These are phyloP conservation scores for Solanum appendiculatum DNA, from an alignment of 257 asterid genomes.

Conservation along the genomic window DNA sequence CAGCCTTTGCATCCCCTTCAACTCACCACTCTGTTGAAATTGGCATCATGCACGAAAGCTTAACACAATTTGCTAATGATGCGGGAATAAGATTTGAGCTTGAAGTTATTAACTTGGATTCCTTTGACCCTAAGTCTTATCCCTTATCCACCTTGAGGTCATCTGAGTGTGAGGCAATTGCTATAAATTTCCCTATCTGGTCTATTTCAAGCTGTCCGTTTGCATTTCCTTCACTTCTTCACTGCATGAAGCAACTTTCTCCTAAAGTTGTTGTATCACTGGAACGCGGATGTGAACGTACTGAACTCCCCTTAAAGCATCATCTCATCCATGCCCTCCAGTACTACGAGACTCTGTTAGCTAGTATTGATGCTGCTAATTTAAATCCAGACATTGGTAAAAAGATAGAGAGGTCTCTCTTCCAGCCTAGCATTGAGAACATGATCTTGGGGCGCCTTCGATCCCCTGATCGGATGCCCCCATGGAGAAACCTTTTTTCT, in stretches of 20 bases:
- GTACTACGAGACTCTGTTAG: slow-evolving; percentile 36
- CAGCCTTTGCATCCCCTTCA: slow-evolving; percentile 49
- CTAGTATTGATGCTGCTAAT: slow-evolving; percentile 34
- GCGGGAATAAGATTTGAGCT: slow-evolving; percentile 40
- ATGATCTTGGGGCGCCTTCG: slow-evolving; percentile 30
- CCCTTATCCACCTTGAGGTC: slow-evolving; percentile 22
- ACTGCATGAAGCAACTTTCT: slow-evolving; percentile 33
- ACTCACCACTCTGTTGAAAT: slow-evolving; percentile 34
- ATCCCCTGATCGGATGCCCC: slow-evolving; percentile 24
- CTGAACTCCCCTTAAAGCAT: slow-evolving; percentile 32
- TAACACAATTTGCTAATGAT: slow-evolving; percentile 32
- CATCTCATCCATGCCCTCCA: slow-evolving; percentile 38
- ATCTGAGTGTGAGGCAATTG: slow-evolving; percentile 27
- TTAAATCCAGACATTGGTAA: slow-evolving; percentile 12
- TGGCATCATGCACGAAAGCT: slow-evolving; percentile 38
- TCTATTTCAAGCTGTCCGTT: slow-evolving; percentile 22
- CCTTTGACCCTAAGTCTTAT: slow-evolving; percentile 36
- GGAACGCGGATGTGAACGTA: slow-evolving; percentile 35
- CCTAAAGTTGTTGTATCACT: slow-evolving; percentile 38
- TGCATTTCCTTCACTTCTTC: slow-evolving; percentile 27
- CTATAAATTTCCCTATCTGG: slow-evolving; percentile 48
- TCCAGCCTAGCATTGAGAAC: slow-evolving; percentile 45
- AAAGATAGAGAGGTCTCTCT: slow-evolving; percentile 37
- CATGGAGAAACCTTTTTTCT: slow-evolving; percentile 27
- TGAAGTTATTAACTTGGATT: slow-evolving; percentile 43